Conservation (phyloP, 2,329 filamentous ascomycete species). For the Ambrosiella xylebori region DNA sequence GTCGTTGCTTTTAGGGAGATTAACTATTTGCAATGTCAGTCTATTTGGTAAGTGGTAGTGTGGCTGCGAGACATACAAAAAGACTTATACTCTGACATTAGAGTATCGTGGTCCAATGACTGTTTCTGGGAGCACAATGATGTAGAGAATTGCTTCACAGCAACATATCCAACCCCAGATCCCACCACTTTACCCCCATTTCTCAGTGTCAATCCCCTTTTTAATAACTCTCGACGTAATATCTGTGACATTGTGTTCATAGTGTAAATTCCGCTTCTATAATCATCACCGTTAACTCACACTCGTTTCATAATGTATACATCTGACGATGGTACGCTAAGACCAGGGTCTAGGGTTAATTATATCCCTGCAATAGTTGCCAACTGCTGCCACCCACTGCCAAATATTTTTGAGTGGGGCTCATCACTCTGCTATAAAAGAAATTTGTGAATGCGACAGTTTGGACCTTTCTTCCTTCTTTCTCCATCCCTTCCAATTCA, state of each 20-base stretch:
- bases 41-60: neutral
- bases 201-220: neutral
- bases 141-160: neutral
- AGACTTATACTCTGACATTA: constrained; percentile 6
- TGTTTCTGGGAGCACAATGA: neutral
- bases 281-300: too few relatives aligned
- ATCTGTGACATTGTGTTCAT: neutral
- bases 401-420: constrained; percentile 7
- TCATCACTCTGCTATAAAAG: constrained; percentile 2
- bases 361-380: neutral
- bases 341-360: constrained; percentile 5
- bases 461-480: constrained; percentile 30
- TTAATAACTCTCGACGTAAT: neutral
- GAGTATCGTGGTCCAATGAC: neutral
- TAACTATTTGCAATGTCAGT: constrained; percentile 6
- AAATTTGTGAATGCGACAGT: constrained; percentile 12
- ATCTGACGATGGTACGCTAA: neutral
- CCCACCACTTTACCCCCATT: neutral
- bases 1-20: constrained; percentile 6
- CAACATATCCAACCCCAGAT: neutral
- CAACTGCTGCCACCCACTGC: constrained; percentile 4
- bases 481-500: constrained; percentile 96
- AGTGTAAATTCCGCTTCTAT: neutral
- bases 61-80: constrained; percentile 5
- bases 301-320: neutral